Evolutionary conservation across 2,329 filamentous ascomycete genomes (phyloP), one percentile per base, ranked within the genome.

Genomic region (Mycosphaerelloides madeirae): DNA sequence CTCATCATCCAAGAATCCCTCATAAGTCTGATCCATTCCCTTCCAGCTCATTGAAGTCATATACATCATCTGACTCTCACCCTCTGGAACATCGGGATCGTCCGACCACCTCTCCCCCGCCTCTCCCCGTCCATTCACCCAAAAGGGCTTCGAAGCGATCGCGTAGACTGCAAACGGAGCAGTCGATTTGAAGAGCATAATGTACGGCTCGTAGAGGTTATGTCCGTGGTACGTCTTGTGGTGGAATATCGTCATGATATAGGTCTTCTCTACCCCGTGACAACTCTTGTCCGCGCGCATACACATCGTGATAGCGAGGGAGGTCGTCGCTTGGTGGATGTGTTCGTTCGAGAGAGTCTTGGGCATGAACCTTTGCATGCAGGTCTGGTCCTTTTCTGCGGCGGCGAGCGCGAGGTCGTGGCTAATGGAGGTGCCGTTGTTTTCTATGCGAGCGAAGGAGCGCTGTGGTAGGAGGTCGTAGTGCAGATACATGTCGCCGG

Each of bases 301-400:
- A 60, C 78, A 81, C 35, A 78, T 63, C 2, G 77, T 80, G 20
- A 81, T 60, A 1, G 69, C 60, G 0, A 80, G 65, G 2, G 76
- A 77, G 56, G 80, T 81, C 12, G 76, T 79, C 5, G 77, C 72
- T 58, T 81, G 77, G 53, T 80, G 78, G 19, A 79, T 69, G 0
- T 68, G 74, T 55, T 79, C 75, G 16, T 44, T 39, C 15, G 19
- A 18, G 19, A 33, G 31, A 13, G 15, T 8, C 7, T 18, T 12
- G 4, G 45, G 45, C 41, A 48, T 44, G 33, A 68, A 40, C 14
- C 58, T 50, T 0, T 76, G 75, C 38, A 79, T 62, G 52, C 78
- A 80, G 25, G 58, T 52, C 20, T 58, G 51, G 6, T 64, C 57
- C 44, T 80, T 77, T 0, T 55, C 53, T 1, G 39, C 44, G 0